A percentile compares a stretch with the other conserved stretches of the same genome.
These are phyloP conservation scores for Cylindrotheca fusiformis DNA, from an alignment of 108 stramenopile species.

Conservation along the genomic window DNA sequence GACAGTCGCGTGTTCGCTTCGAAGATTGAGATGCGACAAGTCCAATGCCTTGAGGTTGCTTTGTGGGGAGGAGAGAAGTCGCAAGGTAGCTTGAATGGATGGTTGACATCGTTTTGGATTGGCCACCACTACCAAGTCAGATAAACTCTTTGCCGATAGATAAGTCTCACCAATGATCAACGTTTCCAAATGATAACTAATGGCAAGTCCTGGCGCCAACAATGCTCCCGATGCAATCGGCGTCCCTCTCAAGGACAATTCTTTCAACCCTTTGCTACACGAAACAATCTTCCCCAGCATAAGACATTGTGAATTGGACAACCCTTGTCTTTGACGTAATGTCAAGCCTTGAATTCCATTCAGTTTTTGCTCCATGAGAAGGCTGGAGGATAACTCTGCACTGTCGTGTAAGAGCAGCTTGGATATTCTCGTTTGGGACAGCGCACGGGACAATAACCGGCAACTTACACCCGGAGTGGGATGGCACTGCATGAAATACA, in stretches of 20 bases:
- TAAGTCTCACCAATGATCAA: neutral
- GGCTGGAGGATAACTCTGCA: neutral
- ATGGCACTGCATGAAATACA: neutral
- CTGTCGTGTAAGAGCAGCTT: neutral
- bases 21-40: slow-evolving; percentile 2
- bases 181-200: neutral
- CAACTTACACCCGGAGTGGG: neutral
- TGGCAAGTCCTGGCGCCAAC: neutral
- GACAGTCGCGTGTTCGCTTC: slow-evolving; percentile 1
- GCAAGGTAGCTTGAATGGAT: neutral
- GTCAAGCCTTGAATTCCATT: neutral
- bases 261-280: neutral
- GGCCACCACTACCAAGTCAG: neutral
- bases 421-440: neutral
- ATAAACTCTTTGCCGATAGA: neutral
- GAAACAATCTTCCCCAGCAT: neutral
- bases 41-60: slow-evolving; percentile 2
- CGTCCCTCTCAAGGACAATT: neutral
- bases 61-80: neutral
- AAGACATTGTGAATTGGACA: neutral
- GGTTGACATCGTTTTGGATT: neutral
- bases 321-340: neutral
- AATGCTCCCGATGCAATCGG: neutral
- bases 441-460: neutral
- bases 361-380: neutral